phyloP scores from a whole-genome alignment of 2,329 filamentous ascomycete species.

The Pseudocercospora eumusae region DNA sequence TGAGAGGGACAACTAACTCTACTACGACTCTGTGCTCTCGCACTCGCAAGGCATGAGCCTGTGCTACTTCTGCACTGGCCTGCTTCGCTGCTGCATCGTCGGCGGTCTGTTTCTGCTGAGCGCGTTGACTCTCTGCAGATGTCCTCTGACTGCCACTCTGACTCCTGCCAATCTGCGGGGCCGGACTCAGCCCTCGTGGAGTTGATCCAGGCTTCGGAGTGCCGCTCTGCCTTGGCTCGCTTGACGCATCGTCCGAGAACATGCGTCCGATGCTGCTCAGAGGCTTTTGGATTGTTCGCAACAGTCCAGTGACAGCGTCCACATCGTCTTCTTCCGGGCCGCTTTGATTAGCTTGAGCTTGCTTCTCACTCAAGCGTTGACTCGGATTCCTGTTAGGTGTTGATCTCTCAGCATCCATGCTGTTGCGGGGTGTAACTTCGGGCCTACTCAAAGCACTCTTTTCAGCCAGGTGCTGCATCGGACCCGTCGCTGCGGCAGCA shows the following conservation, averaged over 20 bases:
- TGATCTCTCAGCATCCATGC: constrained; percentile 61
- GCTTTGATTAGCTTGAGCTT: constrained; percentile 27
- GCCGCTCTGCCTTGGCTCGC: constrained; percentile 37
- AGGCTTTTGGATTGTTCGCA: constrained; percentile 88
- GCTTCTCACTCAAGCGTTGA: constrained; percentile 44
- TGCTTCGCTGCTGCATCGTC: constrained; percentile 89
- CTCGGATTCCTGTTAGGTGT: constrained; percentile 59
- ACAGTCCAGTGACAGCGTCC: constrained; percentile 77
- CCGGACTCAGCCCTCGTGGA: constrained; percentile 52
- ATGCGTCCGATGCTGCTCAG: constrained; percentile 91
- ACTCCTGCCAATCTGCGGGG: constrained; percentile 30
- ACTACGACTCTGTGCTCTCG: constrained; percentile 89
- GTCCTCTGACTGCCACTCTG: constrained; percentile 32
- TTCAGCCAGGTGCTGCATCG: constrained; percentile 45
- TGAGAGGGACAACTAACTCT: constrained; percentile 53
- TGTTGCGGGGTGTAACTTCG: constrained; percentile 62
- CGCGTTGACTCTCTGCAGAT: constrained; percentile 28
- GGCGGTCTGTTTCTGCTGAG: constrained; percentile 57
- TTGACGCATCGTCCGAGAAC: constrained; percentile 69
- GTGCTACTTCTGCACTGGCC: constrained; percentile 83
- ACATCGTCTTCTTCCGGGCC: constrained; percentile 63
- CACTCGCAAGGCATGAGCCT: constrained; percentile 78
- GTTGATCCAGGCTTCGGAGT: constrained; percentile 53
- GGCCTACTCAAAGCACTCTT: constrained; percentile 55
- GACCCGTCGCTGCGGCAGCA: constrained; percentile 38